A percentile compares a stretch with the other conserved stretches of the same genome.
Conservation (phyloP, 257 asterid genomes). For the Forsythia viridissima region DNA sequence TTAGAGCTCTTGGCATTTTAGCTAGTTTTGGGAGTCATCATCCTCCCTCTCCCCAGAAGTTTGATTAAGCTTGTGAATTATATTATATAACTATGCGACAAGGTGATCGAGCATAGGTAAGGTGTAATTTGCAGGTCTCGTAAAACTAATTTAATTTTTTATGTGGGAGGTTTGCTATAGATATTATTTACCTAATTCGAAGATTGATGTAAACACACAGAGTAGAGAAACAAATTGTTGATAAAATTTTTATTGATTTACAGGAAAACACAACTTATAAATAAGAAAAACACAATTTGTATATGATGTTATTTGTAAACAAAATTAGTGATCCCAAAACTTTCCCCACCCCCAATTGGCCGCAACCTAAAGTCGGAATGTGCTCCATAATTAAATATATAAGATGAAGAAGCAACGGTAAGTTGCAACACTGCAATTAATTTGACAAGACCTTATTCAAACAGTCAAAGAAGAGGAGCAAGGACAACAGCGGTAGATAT, state of each 20-base stretch:
- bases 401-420: constrained; percentile 1
- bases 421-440: neutral
- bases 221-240: neutral
- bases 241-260: neutral
- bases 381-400: neutral
- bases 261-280: neutral
- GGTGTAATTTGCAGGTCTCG: neutral
- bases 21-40: too few species aligned
- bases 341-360: neutral
- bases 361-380: neutral
- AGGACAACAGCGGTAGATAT: neutral
- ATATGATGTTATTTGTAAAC: neutral
- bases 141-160: too few species aligned
- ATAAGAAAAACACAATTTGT: neutral
- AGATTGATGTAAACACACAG: neutral
- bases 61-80: neutral
- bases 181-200: neutral
- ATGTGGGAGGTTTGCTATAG: neutral
- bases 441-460: neutral
- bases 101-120: too few species aligned
- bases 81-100: neutral
- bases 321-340: neutral
- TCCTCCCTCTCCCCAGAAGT: too few species aligned
- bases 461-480: constrained; percentile 3
- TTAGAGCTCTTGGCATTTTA: neutral